Base-by-base conservation (phyloP, 2,329 filamentous ascomycete species). In the Phaeophleospora eucalypticola region DNA sequence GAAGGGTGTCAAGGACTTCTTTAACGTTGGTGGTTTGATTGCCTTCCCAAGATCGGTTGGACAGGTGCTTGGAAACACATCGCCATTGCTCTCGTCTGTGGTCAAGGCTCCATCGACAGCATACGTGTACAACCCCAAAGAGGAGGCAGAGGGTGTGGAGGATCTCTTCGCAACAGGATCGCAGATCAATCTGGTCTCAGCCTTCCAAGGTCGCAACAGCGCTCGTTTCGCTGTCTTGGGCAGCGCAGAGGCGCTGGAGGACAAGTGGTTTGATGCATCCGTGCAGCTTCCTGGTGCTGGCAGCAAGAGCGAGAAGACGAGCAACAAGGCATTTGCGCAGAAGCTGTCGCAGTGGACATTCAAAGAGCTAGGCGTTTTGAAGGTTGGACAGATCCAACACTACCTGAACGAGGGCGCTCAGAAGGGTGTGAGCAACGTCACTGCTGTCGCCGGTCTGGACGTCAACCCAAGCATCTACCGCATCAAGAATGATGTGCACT, bases 331-430 rank as follows among this genome's bases (percentile, higher is more conserved):
- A 45, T 97, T 98, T 63, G 86, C 87, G 16, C 84, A 86, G 70
- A 82, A 86, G 62, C 69, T 98, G 46, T 84, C 86, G n/a, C 86
- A 81, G n/a, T 98, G 93, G 93, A 82, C 90, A 0, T 98, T 98
- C 76, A 84, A 95, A 71, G 93, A 98, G 74, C 80, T 84, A 45
- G 93, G 93, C 58, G 88, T 98, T 9, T 68, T 98, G 58, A 85
- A 86, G 60, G 87, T 95, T 60, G 88, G 88, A 65, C 81, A 78
- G 61, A 78, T 97, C 54, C 80, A 89, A 71, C 93, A 98, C 71
- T 83, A 83, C 63, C 68, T 80, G 48, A 69, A 74, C 52, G 73
- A 76, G 49, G 80, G 79, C 58, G 75, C 71, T 48, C 69, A 71
- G 58, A 68, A 68, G 57, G 52, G 52, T 37, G 42, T 67, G 66